Percentiles rank a stretch among this genome's conserved stretches.
These are phyloP conservation scores for Collybia nuda DNA, from an alignment of 768 basidiomycete genomes.

Conservation along the genomic window DNA sequence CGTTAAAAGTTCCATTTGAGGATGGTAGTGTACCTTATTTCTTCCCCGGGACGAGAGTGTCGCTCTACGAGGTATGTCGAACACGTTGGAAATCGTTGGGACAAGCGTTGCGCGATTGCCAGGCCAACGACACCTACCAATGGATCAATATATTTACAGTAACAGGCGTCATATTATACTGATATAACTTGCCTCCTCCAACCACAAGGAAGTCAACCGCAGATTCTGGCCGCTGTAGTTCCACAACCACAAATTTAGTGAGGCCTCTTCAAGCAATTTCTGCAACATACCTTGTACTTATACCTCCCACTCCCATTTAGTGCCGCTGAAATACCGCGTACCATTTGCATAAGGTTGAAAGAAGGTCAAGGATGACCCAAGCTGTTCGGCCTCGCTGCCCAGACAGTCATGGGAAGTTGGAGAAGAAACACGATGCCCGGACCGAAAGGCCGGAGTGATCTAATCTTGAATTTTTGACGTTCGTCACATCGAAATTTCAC, in stretches of 20 bases:
- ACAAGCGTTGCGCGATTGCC: constrained; percentile 77
- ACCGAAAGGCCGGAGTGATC: constrained; percentile 3
- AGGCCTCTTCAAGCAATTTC: neutral
- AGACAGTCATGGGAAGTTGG: too few species aligned
- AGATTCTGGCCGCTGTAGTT: constrained; percentile 59
- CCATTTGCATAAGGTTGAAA: constrained; percentile 24
- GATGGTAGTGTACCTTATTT: constrained; percentile 62
- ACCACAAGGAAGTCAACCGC: constrained; percentile 83
- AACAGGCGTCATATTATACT: neutral
- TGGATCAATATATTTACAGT: neutral
- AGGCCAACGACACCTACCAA: constrained; percentile 76
- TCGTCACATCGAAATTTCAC: too few species aligned
- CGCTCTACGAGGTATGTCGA: constrained; percentile 84
- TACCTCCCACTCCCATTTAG: constrained; percentile 61
- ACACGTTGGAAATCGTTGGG: constrained; percentile 58
- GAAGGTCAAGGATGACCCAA: too few species aligned
- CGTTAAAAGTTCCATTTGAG: neutral
- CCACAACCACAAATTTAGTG: neutral
- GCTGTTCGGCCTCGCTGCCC: too few species aligned
- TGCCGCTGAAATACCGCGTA: constrained; percentile 55
- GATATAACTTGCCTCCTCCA: constrained; percentile 66
- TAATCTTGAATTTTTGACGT: constrained; percentile 2
- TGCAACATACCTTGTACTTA: constrained; percentile 53
- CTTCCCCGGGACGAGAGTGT: constrained; percentile 73
- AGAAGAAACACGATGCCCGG: neutral